Evolutionary conservation across 163 green algal species (phyloP).

Genomic region (Coccomyxa subellipsoidea): DNA sequence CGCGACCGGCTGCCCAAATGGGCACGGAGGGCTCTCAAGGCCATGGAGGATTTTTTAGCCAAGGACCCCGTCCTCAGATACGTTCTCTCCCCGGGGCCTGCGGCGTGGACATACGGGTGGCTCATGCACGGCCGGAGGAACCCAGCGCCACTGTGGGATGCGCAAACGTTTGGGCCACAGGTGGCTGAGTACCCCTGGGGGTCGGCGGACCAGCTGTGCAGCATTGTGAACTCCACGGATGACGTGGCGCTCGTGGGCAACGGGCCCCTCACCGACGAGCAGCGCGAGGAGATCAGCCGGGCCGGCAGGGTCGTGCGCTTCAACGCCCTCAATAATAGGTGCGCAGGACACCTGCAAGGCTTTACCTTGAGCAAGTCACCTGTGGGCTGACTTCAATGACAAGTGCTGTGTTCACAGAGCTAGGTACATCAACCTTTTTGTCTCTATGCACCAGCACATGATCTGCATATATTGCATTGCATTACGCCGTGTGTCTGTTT

Average conservation of each 20-base stretch:
- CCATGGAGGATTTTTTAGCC: neutral
- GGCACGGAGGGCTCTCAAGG: neutral
- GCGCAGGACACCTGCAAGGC: no score
- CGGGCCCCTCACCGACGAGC: neutral
- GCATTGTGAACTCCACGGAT: neutral
- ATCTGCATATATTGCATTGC: no score
- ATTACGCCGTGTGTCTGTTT: no score
- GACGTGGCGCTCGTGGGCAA: constrained; percentile 13
- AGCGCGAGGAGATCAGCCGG: neutral
- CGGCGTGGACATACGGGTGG: neutral
- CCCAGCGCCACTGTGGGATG: neutral
- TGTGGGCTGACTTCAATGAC: no score
- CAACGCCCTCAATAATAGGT: constrained; percentile 15
- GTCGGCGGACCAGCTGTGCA: neutral
- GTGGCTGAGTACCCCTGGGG: neutral
- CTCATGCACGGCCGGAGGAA: neutral
- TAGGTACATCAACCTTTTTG: no score
- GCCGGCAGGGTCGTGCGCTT: constrained; percentile 10
- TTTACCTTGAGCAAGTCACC: no score
- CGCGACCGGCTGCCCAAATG: neutral
- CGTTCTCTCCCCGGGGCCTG: neutral
- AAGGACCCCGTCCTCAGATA: neutral
- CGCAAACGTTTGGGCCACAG: neutral
- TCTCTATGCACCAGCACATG: no score
- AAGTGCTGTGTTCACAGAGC: no score